Percentiles rank a stretch among this genome's conserved stretches.
These are phyloP conservation scores for Colletotrichum lindemuthianum DNA, from an alignment of 2,329 filamentous ascomycete species.

Conservation along the genomic window DNA sequence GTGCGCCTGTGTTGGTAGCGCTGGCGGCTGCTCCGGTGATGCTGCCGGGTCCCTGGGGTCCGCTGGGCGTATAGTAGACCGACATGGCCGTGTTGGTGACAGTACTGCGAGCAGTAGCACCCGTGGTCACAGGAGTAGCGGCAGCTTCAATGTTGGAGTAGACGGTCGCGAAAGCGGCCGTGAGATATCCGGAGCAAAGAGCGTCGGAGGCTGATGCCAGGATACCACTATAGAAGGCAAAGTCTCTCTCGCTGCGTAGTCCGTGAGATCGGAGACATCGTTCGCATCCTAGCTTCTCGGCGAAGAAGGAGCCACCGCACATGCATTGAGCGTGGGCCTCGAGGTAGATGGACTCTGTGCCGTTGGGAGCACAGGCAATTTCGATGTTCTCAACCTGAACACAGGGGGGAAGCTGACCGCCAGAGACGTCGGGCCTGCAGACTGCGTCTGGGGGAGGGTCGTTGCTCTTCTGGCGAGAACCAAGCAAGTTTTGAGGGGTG, in stretches of 20 bases:
- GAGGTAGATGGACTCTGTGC: slow-evolving; percentile 39
- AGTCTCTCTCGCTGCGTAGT: slow-evolving; percentile 47
- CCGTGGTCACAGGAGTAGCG: slow-evolving; percentile 43
- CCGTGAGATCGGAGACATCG: slow-evolving; percentile 53
- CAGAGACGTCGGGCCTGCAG: slow-evolving; percentile 32
- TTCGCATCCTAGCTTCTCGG: slow-evolving; percentile 54
- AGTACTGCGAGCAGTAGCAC: slow-evolving; percentile 44
- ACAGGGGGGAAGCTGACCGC: slow-evolving; percentile 41
- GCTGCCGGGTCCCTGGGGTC: slow-evolving; percentile 49
- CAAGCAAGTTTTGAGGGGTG: slow-evolving; percentile 10
- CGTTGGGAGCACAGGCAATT: slow-evolving; percentile 43
- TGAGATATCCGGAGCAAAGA: slow-evolving; percentile 51
- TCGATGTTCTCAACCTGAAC: slow-evolving; percentile 44
- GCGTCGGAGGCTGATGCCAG: slow-evolving; percentile 46
- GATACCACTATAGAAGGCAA: slow-evolving; percentile 47
- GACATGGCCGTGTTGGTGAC: slow-evolving; percentile 51
- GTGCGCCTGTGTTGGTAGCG: slow-evolving; percentile 44
- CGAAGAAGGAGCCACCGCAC: slow-evolving; percentile 55
- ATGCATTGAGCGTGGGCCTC: slow-evolving; percentile 37
- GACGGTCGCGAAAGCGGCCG: slow-evolving; percentile 46
- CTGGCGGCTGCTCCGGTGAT: slow-evolving; percentile 53
- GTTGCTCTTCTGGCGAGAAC: slow-evolving; percentile 38
- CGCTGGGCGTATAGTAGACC: slow-evolving; percentile 53
- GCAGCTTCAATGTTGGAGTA: slow-evolving; percentile 44
- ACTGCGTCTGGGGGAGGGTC: slow-evolving; percentile 29